Conservation (phyloP, 768 basidiomycete genomes). For the Suillus subalutaceus region DNA sequence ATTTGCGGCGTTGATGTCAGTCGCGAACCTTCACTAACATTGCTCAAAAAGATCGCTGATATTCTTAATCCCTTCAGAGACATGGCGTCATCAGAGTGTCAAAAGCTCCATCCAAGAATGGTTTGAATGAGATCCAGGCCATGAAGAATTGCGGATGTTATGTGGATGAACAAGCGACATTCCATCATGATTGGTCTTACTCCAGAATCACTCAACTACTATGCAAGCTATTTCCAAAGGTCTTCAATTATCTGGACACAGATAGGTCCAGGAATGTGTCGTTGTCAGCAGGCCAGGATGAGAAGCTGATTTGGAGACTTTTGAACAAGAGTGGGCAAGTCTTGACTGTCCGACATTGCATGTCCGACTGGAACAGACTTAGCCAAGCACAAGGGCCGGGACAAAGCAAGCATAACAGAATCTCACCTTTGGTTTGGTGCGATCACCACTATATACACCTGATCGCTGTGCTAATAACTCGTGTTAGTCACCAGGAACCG, state of each 20-base stretch:
- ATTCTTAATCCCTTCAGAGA: neutral
- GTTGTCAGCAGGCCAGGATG: too few species aligned
- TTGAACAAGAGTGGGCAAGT: neutral
- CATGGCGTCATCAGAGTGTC: neutral
- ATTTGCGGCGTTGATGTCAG: too few species aligned
- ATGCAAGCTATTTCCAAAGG: too few species aligned
- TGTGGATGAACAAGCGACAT: neutral
- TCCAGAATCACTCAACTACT: too few species aligned
- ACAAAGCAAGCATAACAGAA: conserved; percentile 7
- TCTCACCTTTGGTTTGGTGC: conserved; percentile 5
- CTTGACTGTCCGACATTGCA: neutral
- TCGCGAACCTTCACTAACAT: too few species aligned
- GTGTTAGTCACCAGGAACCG: neutral
- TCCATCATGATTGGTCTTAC: too few species aligned
- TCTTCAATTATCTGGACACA: too few species aligned
- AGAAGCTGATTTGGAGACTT: neutral
- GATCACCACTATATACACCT: neutral
- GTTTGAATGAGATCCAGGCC: neutral
- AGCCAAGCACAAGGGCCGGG: neutral
- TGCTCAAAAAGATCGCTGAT: too few species aligned
- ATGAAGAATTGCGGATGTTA: conserved; percentile 7
- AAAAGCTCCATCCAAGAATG: neutral
- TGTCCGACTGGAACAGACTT: conserved; percentile 4
- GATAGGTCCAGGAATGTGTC: too few species aligned
- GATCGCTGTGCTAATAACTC: neutral